Evolutionary conservation across 2,329 filamentous ascomycete genomes (phyloP), one percentile per base, ranked within the genome.

Genomic region (Triangularia setosa): DNA sequence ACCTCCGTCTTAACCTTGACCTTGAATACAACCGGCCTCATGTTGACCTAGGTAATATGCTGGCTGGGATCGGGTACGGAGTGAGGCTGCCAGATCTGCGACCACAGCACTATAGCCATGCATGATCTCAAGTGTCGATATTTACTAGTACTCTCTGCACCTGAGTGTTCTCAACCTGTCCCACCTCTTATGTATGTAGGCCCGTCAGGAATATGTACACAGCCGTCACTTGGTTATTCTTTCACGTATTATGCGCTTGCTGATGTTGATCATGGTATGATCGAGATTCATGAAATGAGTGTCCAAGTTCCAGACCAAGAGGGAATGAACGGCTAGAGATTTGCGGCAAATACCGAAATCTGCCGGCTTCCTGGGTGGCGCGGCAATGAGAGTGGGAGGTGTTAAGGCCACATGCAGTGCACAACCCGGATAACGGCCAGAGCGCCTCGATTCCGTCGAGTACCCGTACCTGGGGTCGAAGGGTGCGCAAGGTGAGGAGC

Each of bases 331-430:
- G 30, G 30, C 44, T 18, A 11, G 44, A 18, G 55, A 65, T 61
- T 58, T 62, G 63, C 58, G 61, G 62, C 63, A 67, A 64, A 35
- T 68, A 57, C 69, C 65, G 68, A 68, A 63, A 69, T 65, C 58
- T 63, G 65, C 56, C 55, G 25, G 35, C 33, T 33, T 33, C 58
- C 58, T 25, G n/a, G 24, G 9, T 9, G 8, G 35, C 24, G 35
- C 24, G 58, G 58, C 27, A 60, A 27, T 33, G 16, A 40, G 24
- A 30, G n/a, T n/a, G n/a, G n/a, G n/a, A n/a, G 30, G 33, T 28
- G 35, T 5, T 44, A 35, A 40, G 7, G 16, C n/a, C n/a, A n/a
- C n/a, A 16, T 6, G 4, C n/a, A 27, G 23, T 24, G 25, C 52
- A 27, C 23, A 28, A 27, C 24, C 52, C 40, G 35, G 25, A 55